These are phyloP conservation scores for Ramularia collo-cygni DNA, from an alignment of 2,329 filamentous ascomycete species.

Conservation along the genomic window DNA sequence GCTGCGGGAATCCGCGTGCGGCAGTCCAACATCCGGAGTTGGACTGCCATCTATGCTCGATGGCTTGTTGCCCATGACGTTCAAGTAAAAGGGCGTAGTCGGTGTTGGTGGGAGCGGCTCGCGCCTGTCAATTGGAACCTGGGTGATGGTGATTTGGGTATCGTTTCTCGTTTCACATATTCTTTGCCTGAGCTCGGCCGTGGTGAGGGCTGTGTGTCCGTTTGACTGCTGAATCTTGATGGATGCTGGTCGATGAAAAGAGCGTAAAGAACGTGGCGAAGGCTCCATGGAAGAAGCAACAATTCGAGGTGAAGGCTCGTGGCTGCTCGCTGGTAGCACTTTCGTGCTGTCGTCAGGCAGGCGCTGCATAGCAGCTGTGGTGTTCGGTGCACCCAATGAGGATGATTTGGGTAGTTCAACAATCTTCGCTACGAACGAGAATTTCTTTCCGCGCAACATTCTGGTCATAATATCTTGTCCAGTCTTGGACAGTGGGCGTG, in stretches of 20 bases:
- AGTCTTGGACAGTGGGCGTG: no score
- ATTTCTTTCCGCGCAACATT: no score
- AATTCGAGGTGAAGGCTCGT: no score
- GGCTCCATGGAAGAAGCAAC: neutral
- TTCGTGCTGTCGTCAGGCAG: no score
- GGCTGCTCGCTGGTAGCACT: no score
- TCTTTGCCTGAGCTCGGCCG: slow-evolving; percentile 18
- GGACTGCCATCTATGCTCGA: slow-evolving; percentile 16
- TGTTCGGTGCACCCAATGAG: no score
- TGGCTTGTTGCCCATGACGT: slow-evolving; percentile 26
- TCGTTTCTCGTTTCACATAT: slow-evolving; percentile 18
- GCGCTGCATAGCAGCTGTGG: no score
- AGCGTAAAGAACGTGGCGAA: slow-evolving; percentile 26
- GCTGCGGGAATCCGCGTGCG: slow-evolving; percentile 20
- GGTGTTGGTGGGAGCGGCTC: slow-evolving; percentile 15
- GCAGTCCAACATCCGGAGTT: slow-evolving; percentile 19
- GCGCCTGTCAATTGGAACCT: slow-evolving; percentile 19
- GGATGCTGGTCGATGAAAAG: slow-evolving; percentile 16
- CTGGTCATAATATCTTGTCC: no score
- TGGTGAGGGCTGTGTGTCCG: slow-evolving; percentile 21
- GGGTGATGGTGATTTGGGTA: slow-evolving; percentile 13
- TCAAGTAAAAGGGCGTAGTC: slow-evolving; percentile 12
- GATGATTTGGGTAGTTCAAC: no score
- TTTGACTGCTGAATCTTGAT: slow-evolving; percentile 21
- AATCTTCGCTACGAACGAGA: no score